A percentile compares a stretch with the other conserved stretches of the same genome.
These are phyloP conservation scores for Lepiota venenata DNA, from an alignment of 768 basidiomycete species.

Conservation along the genomic window DNA sequence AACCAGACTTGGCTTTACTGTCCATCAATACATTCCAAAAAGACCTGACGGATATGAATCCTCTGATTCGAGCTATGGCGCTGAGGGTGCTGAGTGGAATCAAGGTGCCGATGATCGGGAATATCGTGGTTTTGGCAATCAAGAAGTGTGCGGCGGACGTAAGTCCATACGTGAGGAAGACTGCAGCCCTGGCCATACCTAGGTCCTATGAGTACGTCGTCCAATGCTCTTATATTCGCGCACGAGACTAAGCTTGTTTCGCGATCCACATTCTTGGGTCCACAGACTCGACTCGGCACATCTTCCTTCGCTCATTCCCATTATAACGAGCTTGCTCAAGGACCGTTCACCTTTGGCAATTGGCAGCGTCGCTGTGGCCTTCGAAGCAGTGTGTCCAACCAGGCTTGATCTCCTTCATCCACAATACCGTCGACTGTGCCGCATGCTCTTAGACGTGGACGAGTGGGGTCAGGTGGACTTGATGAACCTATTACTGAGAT, in stretches of 20 bases:
- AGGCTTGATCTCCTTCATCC: constrained; percentile 84
- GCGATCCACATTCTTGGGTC: neutral
- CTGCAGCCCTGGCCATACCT: constrained; percentile 85
- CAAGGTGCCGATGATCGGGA: constrained; percentile 83
- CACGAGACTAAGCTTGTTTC: neutral
- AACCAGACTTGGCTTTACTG: constrained; percentile 91
- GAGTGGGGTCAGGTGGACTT: constrained; percentile 94
- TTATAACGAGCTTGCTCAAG: constrained; percentile 60
- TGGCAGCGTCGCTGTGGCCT: constrained; percentile 83
- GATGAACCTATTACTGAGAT: constrained; percentile 74
- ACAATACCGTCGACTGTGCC: constrained; percentile 84
- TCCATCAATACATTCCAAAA: constrained; percentile 99
- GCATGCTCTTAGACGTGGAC: constrained; percentile 84
- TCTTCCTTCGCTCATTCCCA: constrained; percentile 63
- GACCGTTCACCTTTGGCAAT: constrained; percentile 86
- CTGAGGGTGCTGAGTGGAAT: constrained; percentile 91
- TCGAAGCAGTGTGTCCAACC: constrained; percentile 83
- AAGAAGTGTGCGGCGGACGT: constrained; percentile 90
- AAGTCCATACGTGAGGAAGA: constrained; percentile 94
- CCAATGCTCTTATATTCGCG: neutral
- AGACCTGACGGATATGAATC: constrained; percentile 88
- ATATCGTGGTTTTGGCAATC: constrained; percentile 82
- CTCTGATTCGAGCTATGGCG: constrained; percentile 95
- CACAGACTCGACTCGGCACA: constrained; percentile 72
- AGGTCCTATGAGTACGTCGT: constrained; percentile 65